These are phyloP conservation scores for Starmera stellimalicola DNA, from an alignment of 1,139 yeast genomes.

Conservation along the genomic window DNA sequence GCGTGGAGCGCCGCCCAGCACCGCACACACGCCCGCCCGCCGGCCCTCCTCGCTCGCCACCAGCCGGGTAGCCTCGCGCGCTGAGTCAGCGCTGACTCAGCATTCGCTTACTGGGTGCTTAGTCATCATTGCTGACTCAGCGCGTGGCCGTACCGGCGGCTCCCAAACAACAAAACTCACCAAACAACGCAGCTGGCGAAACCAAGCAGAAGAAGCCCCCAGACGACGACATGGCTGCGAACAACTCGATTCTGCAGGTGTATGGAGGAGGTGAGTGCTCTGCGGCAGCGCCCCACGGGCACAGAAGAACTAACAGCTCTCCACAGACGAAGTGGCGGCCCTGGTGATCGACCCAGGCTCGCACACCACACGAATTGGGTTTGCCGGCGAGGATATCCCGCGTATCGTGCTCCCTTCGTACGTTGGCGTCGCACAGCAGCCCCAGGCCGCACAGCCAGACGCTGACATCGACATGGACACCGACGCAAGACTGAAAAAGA, in stretches of 20 bases:
- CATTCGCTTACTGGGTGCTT: no score
- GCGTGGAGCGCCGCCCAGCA: no score
- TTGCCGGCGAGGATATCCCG: slow-evolving; percentile 92
- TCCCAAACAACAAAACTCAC: no score
- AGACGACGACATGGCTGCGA: slow-evolving; percentile 1
- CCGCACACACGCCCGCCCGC: no score
- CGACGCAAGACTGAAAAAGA: slow-evolving; percentile 9
- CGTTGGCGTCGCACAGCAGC: slow-evolving; percentile 31
- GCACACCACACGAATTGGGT: slow-evolving; percentile 73
- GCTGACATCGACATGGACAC: slow-evolving; percentile 9
- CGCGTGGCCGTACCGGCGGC: no score
- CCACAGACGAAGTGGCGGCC: slow-evolving; percentile 76
- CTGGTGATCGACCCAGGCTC: slow-evolving; percentile 91
- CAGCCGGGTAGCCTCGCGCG: no score
- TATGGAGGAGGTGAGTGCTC: slow-evolving; percentile 43
- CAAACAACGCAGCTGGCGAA: no score
- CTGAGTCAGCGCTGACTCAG: no score
- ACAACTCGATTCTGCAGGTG: slow-evolving; percentile 25
- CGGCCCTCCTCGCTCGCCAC: no score
- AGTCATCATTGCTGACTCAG: no score
- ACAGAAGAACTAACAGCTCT: slow-evolving; percentile 10
- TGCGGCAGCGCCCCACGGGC: neutral
- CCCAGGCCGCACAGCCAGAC: no score
- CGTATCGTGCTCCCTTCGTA: slow-evolving; percentile 63
- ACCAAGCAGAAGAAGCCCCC: neutral